Conservation (phyloP, 192 early-diverging fungal genomes). For the Coemansia furcata region DNA sequence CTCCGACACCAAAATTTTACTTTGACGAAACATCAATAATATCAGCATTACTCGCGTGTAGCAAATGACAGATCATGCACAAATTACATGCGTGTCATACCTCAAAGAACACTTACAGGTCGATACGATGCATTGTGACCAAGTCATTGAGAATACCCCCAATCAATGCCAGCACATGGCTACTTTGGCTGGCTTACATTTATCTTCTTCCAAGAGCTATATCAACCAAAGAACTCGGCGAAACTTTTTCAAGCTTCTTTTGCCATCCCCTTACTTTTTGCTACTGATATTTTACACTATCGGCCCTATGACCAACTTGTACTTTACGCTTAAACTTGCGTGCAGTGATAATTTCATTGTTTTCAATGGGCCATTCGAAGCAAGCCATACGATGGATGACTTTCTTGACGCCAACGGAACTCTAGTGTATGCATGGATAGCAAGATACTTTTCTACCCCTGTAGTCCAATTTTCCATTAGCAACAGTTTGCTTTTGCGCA, state of each 20-base stretch:
- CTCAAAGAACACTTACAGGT: background rate
- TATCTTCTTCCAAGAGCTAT: background rate
- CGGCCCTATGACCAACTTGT: background rate
- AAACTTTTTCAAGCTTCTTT: background rate
- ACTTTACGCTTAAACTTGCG: background rate
- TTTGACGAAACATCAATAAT: background rate
- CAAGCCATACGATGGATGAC: background rate
- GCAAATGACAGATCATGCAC: background rate
- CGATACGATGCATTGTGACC: background rate
- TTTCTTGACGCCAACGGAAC: background rate
- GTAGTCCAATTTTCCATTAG: background rate
- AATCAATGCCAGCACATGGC: background rate
- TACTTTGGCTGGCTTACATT: background rate
- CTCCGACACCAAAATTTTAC: background rate
- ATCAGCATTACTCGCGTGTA: background rate
- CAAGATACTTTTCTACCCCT: background rate
- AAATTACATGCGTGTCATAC: background rate
- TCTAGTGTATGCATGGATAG: background rate
- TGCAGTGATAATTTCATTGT: background rate
- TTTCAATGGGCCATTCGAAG: background rate
- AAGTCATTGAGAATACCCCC: background rate
- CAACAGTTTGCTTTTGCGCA: background rate
- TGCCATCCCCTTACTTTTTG: background rate
- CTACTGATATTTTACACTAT: background rate
- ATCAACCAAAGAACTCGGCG: background rate